Evolutionary conservation across 257 asterid species (phyloP), one percentile per base, ranked within the genome.

Genomic region (Scutellaria galericulata): DNA sequence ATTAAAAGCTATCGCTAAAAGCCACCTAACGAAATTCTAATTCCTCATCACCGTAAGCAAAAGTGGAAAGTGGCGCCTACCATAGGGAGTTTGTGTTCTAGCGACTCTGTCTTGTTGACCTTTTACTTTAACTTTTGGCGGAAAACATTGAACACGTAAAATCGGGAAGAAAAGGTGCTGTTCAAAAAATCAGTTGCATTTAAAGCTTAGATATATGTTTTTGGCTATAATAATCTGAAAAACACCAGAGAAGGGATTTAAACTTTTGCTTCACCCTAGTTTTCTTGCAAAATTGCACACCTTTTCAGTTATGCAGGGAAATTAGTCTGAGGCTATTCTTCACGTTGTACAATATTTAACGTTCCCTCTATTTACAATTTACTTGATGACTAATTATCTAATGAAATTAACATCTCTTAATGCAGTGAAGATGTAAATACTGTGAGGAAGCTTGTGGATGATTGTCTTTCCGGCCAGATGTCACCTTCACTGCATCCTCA

Each of bases 401-500:
- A 13, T 67, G 74, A 68, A 59, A 41, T 31, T 6, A 22, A 67
- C 46, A 1, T 65, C 14, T 71, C 47, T 60, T 55, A 53, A 27
- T 89, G 92, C 98, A 91, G 99, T 75, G 86, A 94, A 77, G 99
- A 94, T 70, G 93, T 89, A 69, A 83, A 78, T 68, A 94, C 93
- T 20, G 99, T 94, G 52, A 94, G 88, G 89, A 91, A 86, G 75
- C 97, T 94, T 10, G 95, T 94, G 56, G 98, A 91, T 71, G 98
- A 94, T 64, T 86, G 95, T 73, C 84, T 89, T 46, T 78, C 91
- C 62, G 66, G 87, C 79, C 87, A 84, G 81, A 78, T 86, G 72
- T 80, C 98, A 42, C 83, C 98, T 74, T 88, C 96, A 13, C 86
- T 91, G 66, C 96, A 96, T 65, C 98, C 98, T 56, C 97, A 91